Conservation (phyloP, 257 asterid species). For the Gentiana straminea region DNA sequence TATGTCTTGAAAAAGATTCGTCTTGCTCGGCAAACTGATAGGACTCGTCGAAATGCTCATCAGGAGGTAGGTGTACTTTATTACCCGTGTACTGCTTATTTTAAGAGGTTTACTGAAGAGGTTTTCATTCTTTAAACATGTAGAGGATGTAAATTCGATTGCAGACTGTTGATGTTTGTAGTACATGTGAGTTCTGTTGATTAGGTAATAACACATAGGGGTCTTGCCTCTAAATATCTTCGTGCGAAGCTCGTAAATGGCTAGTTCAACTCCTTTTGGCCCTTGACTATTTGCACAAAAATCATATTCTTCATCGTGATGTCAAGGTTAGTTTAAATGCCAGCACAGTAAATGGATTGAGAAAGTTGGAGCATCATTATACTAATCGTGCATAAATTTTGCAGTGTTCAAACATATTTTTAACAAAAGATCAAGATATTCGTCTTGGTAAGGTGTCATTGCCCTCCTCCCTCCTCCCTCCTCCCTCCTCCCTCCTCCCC, state of each 20-base stretch:
- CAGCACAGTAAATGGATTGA: conserved; percentile 5
- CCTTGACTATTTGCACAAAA: conserved; percentile 77
- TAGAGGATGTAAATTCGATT: too few relatives aligned
- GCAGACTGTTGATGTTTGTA: too few relatives aligned
- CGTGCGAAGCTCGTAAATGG: conserved; percentile 75
- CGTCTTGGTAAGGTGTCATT: conserved; percentile 57
- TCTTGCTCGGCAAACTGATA: conserved; percentile 87
- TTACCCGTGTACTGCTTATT: background rate
- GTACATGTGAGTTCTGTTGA: too few relatives aligned
- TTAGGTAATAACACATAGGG: conserved; percentile 1
- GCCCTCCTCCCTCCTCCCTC: conserved; percentile 4
- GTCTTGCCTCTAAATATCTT: conserved; percentile 15
- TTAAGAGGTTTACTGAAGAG: too few relatives aligned
- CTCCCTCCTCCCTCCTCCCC: conserved; percentile 12
- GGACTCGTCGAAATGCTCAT: conserved; percentile 94
- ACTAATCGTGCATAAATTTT: conserved; percentile 10
- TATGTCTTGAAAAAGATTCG: conserved; percentile 89
- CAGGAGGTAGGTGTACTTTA: conserved; percentile 59
- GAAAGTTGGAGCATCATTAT: conserved; percentile 8
- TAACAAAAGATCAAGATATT: conserved; percentile 76
- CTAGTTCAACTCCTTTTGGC: conserved; percentile 82
- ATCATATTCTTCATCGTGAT: conserved; percentile 89
- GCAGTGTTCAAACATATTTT: conserved; percentile 94
- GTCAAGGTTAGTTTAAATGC: conserved; percentile 54
- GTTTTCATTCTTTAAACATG: too few relatives aligned